Evolutionary conservation across 108 stramenopile species (phyloP).

Genomic region (Pseudonitzschia multiseries): DNA sequence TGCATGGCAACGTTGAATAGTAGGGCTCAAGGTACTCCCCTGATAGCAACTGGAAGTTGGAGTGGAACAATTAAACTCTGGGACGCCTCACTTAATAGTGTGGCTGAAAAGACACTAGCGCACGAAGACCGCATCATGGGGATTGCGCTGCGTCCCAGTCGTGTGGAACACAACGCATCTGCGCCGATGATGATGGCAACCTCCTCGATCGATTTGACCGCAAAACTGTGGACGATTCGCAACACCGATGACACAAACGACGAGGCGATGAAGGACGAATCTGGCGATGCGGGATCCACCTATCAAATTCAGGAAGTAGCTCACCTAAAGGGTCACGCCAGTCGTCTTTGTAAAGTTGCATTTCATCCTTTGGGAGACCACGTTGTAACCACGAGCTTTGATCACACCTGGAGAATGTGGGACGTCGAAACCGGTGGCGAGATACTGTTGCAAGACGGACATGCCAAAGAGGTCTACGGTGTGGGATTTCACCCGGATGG

Average conservation of each 20-base stretch:
- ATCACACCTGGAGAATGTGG: slow-evolving; percentile 99
- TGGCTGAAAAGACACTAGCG: slow-evolving; percentile 60
- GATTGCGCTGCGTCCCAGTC: slow-evolving; percentile 35
- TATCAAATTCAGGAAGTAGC: slow-evolving; percentile 61
- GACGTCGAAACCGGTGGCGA: slow-evolving; percentile 90
- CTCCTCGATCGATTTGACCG: slow-evolving; percentile 81
- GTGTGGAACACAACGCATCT: background rate
- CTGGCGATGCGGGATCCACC: slow-evolving; percentile 18
- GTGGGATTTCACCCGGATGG: slow-evolving; percentile 96
- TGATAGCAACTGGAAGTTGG: slow-evolving; percentile 91
- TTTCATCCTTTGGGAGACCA: slow-evolving; percentile 90
- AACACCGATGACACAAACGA: background rate
- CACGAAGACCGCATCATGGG: slow-evolving; percentile 90
- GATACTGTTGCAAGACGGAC: slow-evolving; percentile 96
- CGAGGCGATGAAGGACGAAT: slow-evolving; percentile 16
- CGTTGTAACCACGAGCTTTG: slow-evolving; percentile 93
- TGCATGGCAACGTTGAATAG: slow-evolving; percentile 48
- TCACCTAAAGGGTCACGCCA: slow-evolving; percentile 84
- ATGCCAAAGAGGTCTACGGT: slow-evolving; percentile 88
- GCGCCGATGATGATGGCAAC: slow-evolving; percentile 55
- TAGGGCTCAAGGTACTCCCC: slow-evolving; percentile 29
- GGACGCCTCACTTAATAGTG: slow-evolving; percentile 74
- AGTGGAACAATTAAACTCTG: slow-evolving; percentile 89
- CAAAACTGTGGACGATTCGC: slow-evolving; percentile 69
- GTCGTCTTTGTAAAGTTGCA: slow-evolving; percentile 87